A percentile compares a stretch with the other conserved stretches of the same genome.
These are phyloP conservation scores for Trypanosoma theileri DNA, from an alignment of 208 protist species.

Conservation along the genomic window DNA sequence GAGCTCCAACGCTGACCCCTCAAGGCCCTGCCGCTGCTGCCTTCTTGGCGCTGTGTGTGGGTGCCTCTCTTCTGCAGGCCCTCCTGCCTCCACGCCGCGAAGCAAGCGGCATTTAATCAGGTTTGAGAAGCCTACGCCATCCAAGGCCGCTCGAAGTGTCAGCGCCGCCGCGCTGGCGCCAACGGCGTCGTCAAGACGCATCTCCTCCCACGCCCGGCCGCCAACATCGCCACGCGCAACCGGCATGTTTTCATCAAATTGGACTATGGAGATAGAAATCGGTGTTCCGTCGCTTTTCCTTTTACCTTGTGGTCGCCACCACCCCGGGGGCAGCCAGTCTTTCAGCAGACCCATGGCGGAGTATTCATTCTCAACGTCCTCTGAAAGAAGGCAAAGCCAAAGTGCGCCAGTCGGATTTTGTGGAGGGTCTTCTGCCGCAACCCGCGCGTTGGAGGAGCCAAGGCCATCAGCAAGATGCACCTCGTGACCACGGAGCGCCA, in stretches of 20 bases:
- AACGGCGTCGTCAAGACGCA: not conserved
- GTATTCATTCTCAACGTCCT: slow-evolving; percentile 42
- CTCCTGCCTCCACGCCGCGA: not conserved
- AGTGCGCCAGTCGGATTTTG: slow-evolving; percentile 32
- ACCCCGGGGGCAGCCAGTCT: slow-evolving; percentile 10
- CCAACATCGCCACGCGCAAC: not conserved
- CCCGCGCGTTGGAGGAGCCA: not conserved
- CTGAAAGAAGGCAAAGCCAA: slow-evolving; percentile 70
- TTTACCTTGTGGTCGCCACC: not conserved
- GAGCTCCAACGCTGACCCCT: slow-evolving; percentile 38
- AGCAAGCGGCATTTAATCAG: slow-evolving; percentile 17
- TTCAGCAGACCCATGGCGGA: slow-evolving; percentile 8
- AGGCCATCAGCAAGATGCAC: slow-evolving; percentile 58
- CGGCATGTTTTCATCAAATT: slow-evolving; percentile 24
- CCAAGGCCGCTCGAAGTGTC: slow-evolving; percentile 6
- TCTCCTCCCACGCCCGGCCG: not conserved
- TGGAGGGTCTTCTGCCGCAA: slow-evolving; percentile 11
- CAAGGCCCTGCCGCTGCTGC: not conserved
- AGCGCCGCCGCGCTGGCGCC: not conserved
- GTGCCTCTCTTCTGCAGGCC: not conserved
- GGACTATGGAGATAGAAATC: slow-evolving; percentile 29
- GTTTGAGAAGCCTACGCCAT: not conserved
- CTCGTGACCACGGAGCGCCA: slow-evolving; percentile 67
- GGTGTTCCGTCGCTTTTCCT: slow-evolving; percentile 20
- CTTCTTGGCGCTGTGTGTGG: not conserved